phyloP scores from a whole-genome alignment of 192 early-diverging fungal species.

The Gaertneriomyces semiglobifer region DNA sequence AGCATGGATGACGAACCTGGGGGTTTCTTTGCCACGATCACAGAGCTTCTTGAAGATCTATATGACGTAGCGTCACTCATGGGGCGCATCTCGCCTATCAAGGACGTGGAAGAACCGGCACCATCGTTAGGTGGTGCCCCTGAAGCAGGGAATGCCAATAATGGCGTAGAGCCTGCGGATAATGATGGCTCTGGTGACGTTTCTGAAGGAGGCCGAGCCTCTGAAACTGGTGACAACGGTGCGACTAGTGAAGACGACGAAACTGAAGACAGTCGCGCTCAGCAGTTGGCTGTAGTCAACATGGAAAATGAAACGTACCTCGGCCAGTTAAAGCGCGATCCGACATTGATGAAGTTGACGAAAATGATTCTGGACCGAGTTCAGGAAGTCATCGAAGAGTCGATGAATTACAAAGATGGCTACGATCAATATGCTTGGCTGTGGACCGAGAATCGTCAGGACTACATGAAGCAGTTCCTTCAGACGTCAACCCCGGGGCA shows the following conservation, averaged over 20 bases:
- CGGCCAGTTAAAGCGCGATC: conserved; percentile 54
- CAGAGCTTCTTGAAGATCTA: conserved; percentile 54
- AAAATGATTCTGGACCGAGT: conserved; percentile 42
- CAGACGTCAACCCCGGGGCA: conserved; percentile 36
- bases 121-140: conserved; percentile 19
- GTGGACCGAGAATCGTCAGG: conserved; percentile 68
- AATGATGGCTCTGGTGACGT: background rate
- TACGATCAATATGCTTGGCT: conserved; percentile 63
- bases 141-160: conserved; percentile 18
- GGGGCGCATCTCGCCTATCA: conserved; percentile 45
- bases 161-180: background rate
- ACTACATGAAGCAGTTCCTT: conserved; percentile 62
- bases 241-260: conserved; percentile 25
- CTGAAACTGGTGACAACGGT: background rate
- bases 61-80: conserved; percentile 56
- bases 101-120: conserved; percentile 7
- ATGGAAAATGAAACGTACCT: conserved; percentile 55
- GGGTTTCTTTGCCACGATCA: conserved; percentile 43
- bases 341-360: conserved; percentile 37
- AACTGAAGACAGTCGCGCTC: conserved; percentile 26
- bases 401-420: conserved; percentile 48
- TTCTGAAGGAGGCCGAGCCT: background rate
- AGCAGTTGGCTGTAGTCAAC: conserved; percentile 28
- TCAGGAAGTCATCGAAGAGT: conserved; percentile 50
- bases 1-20: conserved; percentile 52